Evolutionary conservation across 257 asterid genomes (phyloP).

Genomic region (Solanum neorickii): DNA sequence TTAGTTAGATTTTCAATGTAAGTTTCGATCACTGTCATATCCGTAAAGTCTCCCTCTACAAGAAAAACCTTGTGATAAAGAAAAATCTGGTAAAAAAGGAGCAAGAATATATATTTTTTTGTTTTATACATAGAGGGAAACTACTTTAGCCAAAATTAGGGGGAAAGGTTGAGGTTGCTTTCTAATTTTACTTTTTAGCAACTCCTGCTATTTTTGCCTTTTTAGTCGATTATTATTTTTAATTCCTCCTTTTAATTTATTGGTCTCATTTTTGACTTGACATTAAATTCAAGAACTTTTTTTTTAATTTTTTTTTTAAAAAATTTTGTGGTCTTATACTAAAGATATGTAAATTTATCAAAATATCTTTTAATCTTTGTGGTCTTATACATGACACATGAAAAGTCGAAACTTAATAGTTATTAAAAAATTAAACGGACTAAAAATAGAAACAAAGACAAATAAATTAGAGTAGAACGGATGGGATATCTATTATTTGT

Average conservation of each 20-base stretch:
- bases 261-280: not conserved
- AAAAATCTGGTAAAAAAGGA: not conserved
- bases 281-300: not conserved
- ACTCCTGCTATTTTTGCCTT: not conserved
- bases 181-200: not conserved
- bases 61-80: not conserved
- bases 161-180: not conserved
- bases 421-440: not conserved
- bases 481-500: no score
- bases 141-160: not conserved
- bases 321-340: not conserved
- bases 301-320: no score
- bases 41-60: not conserved
- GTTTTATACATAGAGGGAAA: not conserved
- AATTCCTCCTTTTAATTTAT: not conserved
- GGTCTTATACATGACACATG: not conserved
- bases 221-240: not conserved
- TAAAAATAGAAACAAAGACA: not conserved
- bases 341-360: not conserved
- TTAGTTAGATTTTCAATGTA: no score
- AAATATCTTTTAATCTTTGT: not conserved
- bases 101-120: not conserved
- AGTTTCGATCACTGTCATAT: not conserved
- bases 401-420: not conserved
- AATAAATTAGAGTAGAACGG: no score